Evolutionary conservation across 495 filamentous ascomycete genomes (phyloP).

Genomic region (Neurospora tetrasperma): DNA sequence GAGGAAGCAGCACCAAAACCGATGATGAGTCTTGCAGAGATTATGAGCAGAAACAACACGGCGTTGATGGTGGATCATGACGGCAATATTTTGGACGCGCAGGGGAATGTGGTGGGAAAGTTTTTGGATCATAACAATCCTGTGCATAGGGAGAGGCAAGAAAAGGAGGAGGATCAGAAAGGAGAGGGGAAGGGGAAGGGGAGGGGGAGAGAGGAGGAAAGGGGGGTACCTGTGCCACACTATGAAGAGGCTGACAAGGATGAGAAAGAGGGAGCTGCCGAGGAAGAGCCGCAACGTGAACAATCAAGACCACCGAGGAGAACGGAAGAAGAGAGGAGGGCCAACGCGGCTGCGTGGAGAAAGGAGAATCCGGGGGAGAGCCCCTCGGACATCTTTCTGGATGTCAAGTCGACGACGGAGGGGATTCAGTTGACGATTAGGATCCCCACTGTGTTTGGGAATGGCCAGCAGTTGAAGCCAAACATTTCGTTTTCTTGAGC

Average conservation of each 20-base stretch:
- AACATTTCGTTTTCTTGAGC: constrained; percentile 24
- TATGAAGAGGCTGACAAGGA: constrained; percentile 6
- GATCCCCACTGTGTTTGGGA: constrained; percentile 39
- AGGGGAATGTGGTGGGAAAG: constrained; percentile 34
- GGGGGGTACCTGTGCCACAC: constrained; percentile 4
- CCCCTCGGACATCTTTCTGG: constrained; percentile 41
- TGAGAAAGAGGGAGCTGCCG: background rate
- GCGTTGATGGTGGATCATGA: constrained; percentile 34
- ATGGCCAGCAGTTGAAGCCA: constrained; percentile 19
- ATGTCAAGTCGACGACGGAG: constrained; percentile 42
- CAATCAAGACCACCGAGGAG: constrained; percentile 10
- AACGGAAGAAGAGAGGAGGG: constrained; percentile 24
- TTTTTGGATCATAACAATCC: constrained; percentile 33
- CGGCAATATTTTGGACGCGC: constrained; percentile 35
- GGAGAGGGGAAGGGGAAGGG: background rate
- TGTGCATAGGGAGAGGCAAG: constrained; percentile 10
- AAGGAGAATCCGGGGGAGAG: constrained; percentile 31
- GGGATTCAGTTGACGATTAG: constrained; percentile 41
- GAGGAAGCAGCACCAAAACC: background rate
- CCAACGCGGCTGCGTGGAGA: constrained; percentile 29
- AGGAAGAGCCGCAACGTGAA: background rate
- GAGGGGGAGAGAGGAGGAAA: background rate
- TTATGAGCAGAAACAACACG: constrained; percentile 24
- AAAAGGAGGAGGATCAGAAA: background rate
- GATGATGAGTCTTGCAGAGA: constrained; percentile 24